Conservation (phyloP, 352 stramenopile genomes). For the Globisporangium sylvaticum region DNA sequence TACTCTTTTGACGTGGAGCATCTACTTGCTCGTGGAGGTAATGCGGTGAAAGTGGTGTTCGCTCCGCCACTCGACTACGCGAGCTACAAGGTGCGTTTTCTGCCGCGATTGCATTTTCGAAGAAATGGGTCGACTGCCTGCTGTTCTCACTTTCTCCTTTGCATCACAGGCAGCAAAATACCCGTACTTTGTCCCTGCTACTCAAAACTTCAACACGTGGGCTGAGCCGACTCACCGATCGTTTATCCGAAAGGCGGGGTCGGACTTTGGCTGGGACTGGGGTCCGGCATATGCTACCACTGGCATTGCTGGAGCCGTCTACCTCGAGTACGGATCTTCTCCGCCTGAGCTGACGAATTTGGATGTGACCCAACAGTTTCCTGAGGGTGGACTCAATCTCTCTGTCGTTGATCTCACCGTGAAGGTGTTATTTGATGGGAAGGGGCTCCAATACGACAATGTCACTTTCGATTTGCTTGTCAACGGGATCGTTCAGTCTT, state of each 20-base stretch:
- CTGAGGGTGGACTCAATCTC: conserved; percentile 22
- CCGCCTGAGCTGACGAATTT: conserved; percentile 29
- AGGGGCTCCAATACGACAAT: conserved; percentile 23
- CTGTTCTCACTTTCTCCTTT: background rate
- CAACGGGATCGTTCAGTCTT: conserved; percentile 26
- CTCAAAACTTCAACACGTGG: conserved; percentile 77
- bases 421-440: conserved; percentile 28
- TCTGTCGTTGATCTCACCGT: conserved; percentile 41
- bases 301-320: conserved; percentile 54
- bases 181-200: conserved; percentile 79
- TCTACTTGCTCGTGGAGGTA: conserved; percentile 22
- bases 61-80: conserved; percentile 50
- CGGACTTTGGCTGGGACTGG: conserved; percentile 89
- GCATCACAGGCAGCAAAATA: conserved; percentile 35
- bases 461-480: conserved; percentile 49
- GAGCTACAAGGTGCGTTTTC: conserved; percentile 24
- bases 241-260: conserved; percentile 83
- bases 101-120: background rate
- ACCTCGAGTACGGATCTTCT: conserved; percentile 31
- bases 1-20: conserved; percentile 41
- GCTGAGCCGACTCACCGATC: conserved; percentile 70
- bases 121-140: background rate
- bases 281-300: conserved; percentile 65
- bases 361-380: conserved; percentile 43
- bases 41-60: conserved; percentile 62